phyloP scores from a whole-genome alignment of 2,329 filamentous ascomycete species.

The Harringtonia lauricola region DNA sequence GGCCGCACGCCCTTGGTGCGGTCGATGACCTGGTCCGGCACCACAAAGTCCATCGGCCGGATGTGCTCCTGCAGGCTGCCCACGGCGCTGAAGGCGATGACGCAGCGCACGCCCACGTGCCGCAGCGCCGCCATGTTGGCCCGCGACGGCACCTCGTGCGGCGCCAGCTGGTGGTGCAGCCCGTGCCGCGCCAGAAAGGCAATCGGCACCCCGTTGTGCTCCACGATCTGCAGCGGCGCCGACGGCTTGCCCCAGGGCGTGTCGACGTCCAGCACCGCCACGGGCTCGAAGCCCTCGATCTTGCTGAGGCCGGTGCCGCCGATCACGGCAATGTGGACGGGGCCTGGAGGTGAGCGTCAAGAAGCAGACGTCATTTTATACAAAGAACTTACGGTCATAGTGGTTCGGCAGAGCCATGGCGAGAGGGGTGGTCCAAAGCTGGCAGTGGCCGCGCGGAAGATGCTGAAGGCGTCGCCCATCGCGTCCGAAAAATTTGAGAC shows the following conservation, averaged over 20 bases:
- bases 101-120: constrained; percentile 74
- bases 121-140: constrained; percentile 98
- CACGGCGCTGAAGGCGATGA: constrained; percentile 93
- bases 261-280: constrained; percentile 62
- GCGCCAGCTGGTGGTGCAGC: constrained; percentile 74
- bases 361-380: too few species aligned
- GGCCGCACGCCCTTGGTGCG: constrained; percentile 90
- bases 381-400: constrained; percentile 9
- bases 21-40: constrained; percentile 95
- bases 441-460: not conserved
- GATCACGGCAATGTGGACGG: constrained; percentile 78
- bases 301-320: constrained; percentile 87
- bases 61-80: constrained; percentile 87
- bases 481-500: too few species aligned
- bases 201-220: constrained; percentile 71
- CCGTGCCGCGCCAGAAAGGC: constrained; percentile 95
- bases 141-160: constrained; percentile 87
- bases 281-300: constrained; percentile 75
- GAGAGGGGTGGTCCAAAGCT: not conserved
- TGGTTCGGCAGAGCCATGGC: constrained; percentile 10
- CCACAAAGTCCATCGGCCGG: constrained; percentile 89
- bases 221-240: constrained; percentile 71
- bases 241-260: constrained; percentile 86
- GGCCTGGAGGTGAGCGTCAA: constrained; percentile 35
- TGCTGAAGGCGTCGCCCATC: too few species aligned